Evolutionary conservation across 2,329 filamentous ascomycete genomes (phyloP).

Genomic region (Metarhizium anisopliae): DNA sequence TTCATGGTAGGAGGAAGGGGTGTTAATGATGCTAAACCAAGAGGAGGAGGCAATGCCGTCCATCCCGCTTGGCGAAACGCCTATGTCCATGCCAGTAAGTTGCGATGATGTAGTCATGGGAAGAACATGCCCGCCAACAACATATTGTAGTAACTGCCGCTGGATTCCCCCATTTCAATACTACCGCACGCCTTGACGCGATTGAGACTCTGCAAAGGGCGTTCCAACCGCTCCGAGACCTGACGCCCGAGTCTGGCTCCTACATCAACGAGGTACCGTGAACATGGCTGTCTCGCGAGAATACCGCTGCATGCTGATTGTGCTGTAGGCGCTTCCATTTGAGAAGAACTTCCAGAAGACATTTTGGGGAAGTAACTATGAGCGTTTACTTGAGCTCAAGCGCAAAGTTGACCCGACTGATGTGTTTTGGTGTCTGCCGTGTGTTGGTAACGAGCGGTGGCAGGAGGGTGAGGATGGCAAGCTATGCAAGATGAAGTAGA

Average conservation of each 20-base stretch:
- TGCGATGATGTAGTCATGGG: too few species aligned
- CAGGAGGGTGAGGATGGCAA: background rate
- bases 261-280: conserved; percentile 34
- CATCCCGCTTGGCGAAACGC: background rate
- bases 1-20: background rate
- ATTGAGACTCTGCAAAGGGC: background rate
- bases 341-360: conserved; percentile 15
- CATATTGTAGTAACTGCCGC: background rate
- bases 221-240: background rate
- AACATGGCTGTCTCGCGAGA: conserved; percentile 16
- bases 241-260: conserved; percentile 29
- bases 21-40: background rate
- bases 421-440: conserved; percentile 28
- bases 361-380: conserved; percentile 27
- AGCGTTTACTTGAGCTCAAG: conserved; percentile 22
- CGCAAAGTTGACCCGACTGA: conserved; percentile 21
- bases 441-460: conserved; percentile 25
- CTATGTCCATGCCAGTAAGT: too few species aligned
- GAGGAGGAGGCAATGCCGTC: background rate
- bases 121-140: too few species aligned
- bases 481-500: background rate
- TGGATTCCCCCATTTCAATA: background rate
- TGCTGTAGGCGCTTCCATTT: background rate
- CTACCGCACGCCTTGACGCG: background rate
- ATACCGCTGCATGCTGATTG: too few species aligned